Percentiles rank a stretch among this genome's conserved stretches.
These are phyloP conservation scores for Dianthus caryophyllus DNA, from an alignment of 148 eudicot genomes.

Conservation along the genomic window DNA sequence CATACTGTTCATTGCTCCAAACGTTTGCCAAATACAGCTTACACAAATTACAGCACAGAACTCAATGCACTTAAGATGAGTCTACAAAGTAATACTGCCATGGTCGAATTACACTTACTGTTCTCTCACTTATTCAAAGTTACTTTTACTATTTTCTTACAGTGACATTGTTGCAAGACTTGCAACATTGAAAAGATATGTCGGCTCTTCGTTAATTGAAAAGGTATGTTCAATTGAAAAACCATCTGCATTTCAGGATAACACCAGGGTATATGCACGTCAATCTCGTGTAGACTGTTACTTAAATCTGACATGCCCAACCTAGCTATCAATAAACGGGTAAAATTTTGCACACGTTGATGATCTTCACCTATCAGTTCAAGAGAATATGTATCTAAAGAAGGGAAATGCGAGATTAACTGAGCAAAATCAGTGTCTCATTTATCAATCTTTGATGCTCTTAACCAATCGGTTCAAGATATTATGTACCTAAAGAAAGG, in stretches of 20 bases:
- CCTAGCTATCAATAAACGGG: too few relatives aligned
- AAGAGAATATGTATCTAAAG: too few relatives aligned
- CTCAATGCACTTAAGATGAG: background rate
- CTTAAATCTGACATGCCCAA: too few relatives aligned
- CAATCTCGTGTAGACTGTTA: background rate
- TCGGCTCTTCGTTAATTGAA: background rate
- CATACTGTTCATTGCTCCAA: background rate
- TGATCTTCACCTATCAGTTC: too few relatives aligned
- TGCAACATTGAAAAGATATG: background rate
- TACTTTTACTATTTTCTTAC: background rate
- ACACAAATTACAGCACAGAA: background rate
- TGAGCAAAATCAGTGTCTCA: too few relatives aligned
- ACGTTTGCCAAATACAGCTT: background rate
- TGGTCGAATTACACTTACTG: background rate
- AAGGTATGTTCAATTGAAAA: background rate
- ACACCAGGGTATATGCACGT: background rate
- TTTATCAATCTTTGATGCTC: too few relatives aligned
- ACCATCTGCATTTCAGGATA: background rate
- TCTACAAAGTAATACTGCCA: background rate
- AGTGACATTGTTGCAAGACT: background rate
- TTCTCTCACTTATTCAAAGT: background rate
- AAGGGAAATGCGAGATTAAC: too few relatives aligned
- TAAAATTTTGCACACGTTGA: too few relatives aligned
- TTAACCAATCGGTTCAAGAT: too few relatives aligned
- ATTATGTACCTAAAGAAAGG: too few relatives aligned